Evolutionary conservation across 1,284 basidiomycete genomes (phyloP).

Genomic region (Violaceomyces palustris): DNA sequence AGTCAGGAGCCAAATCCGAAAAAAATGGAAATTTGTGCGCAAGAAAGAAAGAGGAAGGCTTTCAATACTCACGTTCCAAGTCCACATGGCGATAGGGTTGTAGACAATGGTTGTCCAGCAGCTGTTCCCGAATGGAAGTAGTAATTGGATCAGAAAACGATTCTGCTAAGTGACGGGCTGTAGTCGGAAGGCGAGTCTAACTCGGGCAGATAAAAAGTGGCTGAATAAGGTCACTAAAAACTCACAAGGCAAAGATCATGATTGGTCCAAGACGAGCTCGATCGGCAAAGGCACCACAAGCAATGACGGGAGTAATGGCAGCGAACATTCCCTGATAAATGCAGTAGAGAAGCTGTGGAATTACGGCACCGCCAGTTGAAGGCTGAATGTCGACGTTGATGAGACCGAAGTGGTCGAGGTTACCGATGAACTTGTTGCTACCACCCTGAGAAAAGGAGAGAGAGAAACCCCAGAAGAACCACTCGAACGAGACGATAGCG

Average conservation of each 20-base stretch:
- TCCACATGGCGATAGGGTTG: conserved; percentile 52
- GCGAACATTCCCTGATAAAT: conserved; percentile 89
- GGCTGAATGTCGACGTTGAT: conserved; percentile 72
- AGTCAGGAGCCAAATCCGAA: no score
- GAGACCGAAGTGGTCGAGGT: conserved; percentile 71
- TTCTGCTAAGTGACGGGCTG: no score
- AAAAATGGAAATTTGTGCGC: no score
- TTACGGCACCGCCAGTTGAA: conserved; percentile 55
- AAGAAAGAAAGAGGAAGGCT: not conserved
- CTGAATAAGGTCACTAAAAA: no score
- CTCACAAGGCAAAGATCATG: conserved; percentile 79
- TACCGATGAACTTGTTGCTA: conserved; percentile 56
- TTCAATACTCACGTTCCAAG: conserved; percentile 50
- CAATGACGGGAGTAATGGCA: conserved; percentile 63
- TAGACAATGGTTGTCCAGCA: conserved; percentile 89
- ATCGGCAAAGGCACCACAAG: conserved; percentile 86
- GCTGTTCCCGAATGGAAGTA: no score
- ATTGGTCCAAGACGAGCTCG: conserved; percentile 80
- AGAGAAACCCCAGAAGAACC: conserved; percentile 54
- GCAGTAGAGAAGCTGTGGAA: conserved; percentile 80
- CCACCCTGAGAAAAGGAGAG: conserved; percentile 55
- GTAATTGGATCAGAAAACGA: no score
- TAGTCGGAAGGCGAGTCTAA: no score
- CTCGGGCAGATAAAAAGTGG: no score
- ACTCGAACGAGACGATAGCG: conserved; percentile 68